Percentiles rank a stretch among this genome's conserved stretches.
Evolutionary conservation across 495 filamentous ascomycete genomes (phyloP).

Genomic region (Trichoderma gamsii): DNA sequence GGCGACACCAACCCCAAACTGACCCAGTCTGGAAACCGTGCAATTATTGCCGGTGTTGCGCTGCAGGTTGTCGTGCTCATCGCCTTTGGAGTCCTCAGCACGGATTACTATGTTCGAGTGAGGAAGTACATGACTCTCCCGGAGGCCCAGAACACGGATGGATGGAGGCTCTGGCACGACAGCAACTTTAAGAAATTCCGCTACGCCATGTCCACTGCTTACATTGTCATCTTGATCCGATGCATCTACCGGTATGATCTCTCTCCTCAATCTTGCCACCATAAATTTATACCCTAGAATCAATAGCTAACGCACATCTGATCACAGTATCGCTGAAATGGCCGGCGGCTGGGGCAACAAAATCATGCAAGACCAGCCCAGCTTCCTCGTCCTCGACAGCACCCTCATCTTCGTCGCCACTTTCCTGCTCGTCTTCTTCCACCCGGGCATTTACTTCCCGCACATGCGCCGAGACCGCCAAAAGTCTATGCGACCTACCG

Average conservation of each 20-base stretch:
- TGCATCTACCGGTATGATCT: conserved; percentile 58
- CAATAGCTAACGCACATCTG: neutral
- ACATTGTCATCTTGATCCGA: conserved; percentile 53
- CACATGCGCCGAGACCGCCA: conserved; percentile 15
- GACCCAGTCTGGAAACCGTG: conserved; percentile 48
- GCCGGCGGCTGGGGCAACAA: conserved; percentile 61
- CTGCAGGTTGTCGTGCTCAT: conserved; percentile 62
- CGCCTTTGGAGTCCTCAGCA: conserved; percentile 47
- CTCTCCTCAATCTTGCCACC: neutral
- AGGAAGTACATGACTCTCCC: conserved; percentile 31
- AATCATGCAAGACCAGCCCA: conserved; percentile 60
- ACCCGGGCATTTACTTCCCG: conserved; percentile 18
- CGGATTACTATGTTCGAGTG: conserved; percentile 46
- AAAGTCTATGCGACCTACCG: neutral
- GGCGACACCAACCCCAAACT: conserved; percentile 32
- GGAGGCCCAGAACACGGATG: conserved; percentile 18
- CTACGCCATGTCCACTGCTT: conserved; percentile 49
- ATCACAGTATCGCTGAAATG: conserved; percentile 55
- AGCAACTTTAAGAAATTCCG: conserved; percentile 48
- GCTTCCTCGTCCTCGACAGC: conserved; percentile 57
- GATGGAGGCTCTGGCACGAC: conserved; percentile 31
- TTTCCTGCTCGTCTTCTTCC: conserved; percentile 12
- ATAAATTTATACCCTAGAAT: neutral
- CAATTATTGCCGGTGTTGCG: conserved; percentile 66
- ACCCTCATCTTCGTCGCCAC: conserved; percentile 8